Conservation (phyloP, 257 asterid genomes). For the Mitragyna speciosa region DNA sequence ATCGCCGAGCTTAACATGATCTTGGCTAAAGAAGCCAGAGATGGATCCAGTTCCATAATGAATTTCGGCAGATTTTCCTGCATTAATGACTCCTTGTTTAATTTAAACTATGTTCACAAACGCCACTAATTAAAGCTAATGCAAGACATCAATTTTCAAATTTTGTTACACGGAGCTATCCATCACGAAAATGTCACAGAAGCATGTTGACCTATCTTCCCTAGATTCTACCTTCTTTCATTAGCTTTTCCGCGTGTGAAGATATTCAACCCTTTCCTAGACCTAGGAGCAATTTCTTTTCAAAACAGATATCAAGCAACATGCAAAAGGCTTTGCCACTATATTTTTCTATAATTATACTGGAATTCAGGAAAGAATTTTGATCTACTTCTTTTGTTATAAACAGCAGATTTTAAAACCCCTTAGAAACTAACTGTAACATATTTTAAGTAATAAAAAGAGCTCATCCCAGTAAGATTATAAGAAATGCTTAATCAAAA, state of each 20-base stretch:
- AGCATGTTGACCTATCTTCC: neutral
- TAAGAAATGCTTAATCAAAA: neutral
- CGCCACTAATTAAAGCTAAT: neutral
- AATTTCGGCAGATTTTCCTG: slow-evolving; percentile 86
- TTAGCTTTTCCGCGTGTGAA: neutral
- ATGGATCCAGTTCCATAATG: slow-evolving; percentile 91
- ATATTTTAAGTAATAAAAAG: too few relatives aligned
- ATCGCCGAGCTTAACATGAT: slow-evolving; percentile 56
- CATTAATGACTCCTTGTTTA: slow-evolving; percentile 10
- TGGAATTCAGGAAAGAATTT: neutral
- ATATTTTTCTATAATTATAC: neutral
- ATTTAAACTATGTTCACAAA: neutral
- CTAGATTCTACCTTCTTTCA: neutral
- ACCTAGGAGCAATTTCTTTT: neutral
- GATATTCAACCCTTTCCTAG: neutral
- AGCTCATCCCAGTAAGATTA: neutral
- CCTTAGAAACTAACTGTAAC: neutral
- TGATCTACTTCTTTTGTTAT: neutral
- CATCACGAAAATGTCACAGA: neutral
- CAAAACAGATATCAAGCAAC: neutral
- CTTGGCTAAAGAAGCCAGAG: slow-evolving; percentile 86
- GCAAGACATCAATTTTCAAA: neutral
- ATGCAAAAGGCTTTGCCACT: neutral
- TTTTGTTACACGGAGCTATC: neutral
- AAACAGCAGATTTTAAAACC: neutral